Conservation (phyloP, 2,329 filamentous ascomycete genomes). For the Penicillium sp. region DNA sequence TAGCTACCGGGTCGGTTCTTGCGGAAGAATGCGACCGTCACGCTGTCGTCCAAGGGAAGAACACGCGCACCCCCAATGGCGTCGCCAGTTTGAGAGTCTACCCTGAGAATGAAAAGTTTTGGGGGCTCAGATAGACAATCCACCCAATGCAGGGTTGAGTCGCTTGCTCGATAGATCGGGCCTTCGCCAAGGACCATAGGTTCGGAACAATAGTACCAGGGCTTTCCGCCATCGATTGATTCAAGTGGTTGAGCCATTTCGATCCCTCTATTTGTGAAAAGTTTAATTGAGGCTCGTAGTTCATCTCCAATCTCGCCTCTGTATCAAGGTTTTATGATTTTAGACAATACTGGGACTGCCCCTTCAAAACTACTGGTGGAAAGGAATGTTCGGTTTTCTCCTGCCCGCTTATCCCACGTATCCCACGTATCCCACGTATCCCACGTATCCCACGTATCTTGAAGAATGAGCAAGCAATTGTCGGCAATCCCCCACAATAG, state of each 20-base stretch:
- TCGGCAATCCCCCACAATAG: too few relatives aligned
- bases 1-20: conserved; percentile 32
- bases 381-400: background rate
- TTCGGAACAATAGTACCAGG: conserved; percentile 6
- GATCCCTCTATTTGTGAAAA: too few relatives aligned
- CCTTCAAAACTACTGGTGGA: too few relatives aligned
- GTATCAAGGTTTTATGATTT: too few relatives aligned
- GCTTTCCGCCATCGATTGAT: conserved; percentile 9
- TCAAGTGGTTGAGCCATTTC: background rate
- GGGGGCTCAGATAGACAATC: conserved; percentile 33
- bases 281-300: too few relatives aligned
- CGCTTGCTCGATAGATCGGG: conserved; percentile 33
- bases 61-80: conserved; percentile 29
- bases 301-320: too few relatives aligned
- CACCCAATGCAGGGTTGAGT: conserved; percentile 34
- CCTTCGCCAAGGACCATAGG: conserved; percentile 32
- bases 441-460: too few relatives aligned
- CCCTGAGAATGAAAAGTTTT: conserved; percentile 35
- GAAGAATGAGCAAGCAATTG: too few relatives aligned
- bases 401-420: background rate
- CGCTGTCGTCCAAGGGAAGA: conserved; percentile 35
- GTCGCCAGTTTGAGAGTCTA: conserved; percentile 29
- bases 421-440: background rate
- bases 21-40: conserved; percentile 39
- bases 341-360: too few relatives aligned